Conservation (phyloP, 1,284 basidiomycete species). For the Ustilago tritici region DNA sequence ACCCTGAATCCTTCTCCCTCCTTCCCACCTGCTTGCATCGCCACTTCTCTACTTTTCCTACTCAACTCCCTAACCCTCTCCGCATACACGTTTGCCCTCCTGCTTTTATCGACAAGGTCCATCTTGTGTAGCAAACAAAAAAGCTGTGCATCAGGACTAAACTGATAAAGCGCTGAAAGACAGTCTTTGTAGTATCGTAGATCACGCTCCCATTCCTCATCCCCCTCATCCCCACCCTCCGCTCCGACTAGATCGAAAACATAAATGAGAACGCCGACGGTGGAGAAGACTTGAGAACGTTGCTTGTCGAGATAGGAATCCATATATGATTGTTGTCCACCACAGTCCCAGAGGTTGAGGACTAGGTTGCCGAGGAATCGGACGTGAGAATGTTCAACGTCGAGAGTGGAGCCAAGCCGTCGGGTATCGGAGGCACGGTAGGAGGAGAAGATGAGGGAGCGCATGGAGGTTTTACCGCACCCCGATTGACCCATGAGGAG, state of each 20-base stretch:
- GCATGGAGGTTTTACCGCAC: slow-evolving; percentile 88
- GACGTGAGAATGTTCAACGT: slow-evolving; percentile 97
- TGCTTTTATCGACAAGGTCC: slow-evolving; percentile 77
- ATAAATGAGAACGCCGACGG: slow-evolving; percentile 96
- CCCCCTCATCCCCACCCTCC: slow-evolving; percentile 53
- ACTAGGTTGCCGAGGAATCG: slow-evolving; percentile 94
- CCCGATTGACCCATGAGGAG: slow-evolving; percentile 70
- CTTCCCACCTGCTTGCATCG: slow-evolving; percentile 63
- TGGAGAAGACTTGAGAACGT: slow-evolving; percentile 90
- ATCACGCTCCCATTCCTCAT: slow-evolving; percentile 73
- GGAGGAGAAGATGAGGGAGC: slow-evolving; percentile 97
- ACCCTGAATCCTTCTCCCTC: slow-evolving; percentile 70
- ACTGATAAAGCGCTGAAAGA: slow-evolving; percentile 57
- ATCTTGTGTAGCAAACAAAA: slow-evolving; percentile 98
- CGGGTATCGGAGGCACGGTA: slow-evolving; percentile 91
- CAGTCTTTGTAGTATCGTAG: slow-evolving; percentile 66
- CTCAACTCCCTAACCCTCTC: slow-evolving; percentile 70
- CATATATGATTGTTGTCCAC: slow-evolving; percentile 97
- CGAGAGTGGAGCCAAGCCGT: slow-evolving; percentile 93
- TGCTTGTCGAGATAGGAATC: slow-evolving; percentile 92
- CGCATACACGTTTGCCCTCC: slow-evolving; percentile 75
- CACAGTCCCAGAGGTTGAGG: slow-evolving; percentile 97
- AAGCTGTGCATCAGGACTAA: slow-evolving; percentile 78
- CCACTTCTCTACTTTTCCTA: slow-evolving; percentile 55
- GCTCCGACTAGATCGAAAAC: slow-evolving; percentile 84